A percentile compares a stretch with the other conserved stretches of the same genome.
Evolutionary conservation across 2,329 filamentous ascomycete species (phyloP).

Genomic region (Cephalotrichum gorgonifer): DNA sequence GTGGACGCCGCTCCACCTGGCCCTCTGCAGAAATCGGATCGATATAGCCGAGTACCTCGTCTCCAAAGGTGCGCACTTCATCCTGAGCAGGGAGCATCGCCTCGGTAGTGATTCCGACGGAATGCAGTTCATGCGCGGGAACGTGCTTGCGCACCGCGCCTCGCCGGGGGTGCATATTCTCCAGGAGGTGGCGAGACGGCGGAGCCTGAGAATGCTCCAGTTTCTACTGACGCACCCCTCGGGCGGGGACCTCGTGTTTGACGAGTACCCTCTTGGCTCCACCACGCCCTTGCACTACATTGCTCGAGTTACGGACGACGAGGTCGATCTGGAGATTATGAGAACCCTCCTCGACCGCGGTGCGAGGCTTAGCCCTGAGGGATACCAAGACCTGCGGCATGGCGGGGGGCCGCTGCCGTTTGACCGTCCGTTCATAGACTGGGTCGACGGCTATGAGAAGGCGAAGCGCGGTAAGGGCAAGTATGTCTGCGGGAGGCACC

Average conservation of each 20-base stretch:
- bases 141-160: neutral
- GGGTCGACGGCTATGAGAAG: conserved; percentile 2
- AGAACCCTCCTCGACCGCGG: conserved; percentile 1
- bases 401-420: neutral
- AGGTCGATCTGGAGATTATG: neutral
- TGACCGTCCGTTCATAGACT: neutral
- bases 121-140: neutral
- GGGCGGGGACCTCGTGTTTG: neutral
- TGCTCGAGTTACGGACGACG: conserved; percentile 3
- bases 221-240: neutral
- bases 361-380: neutral
- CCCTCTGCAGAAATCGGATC: neutral
- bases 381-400: neutral
- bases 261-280: neutral
- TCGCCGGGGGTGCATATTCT: conserved; percentile 1
- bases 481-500: neutral
- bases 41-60: conserved; percentile 4
- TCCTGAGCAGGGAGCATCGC: neutral
- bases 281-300: neutral
- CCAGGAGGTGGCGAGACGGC: neutral
- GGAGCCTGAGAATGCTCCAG: neutral
- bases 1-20: conserved; percentile 3
- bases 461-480: neutral
- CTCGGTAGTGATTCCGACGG: neutral
- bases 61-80: neutral